Percentiles rank a stretch among this genome's conserved stretches.
Conservation (phyloP, 2,329 filamentous ascomycete species). For the Diaporthe amygdali region DNA sequence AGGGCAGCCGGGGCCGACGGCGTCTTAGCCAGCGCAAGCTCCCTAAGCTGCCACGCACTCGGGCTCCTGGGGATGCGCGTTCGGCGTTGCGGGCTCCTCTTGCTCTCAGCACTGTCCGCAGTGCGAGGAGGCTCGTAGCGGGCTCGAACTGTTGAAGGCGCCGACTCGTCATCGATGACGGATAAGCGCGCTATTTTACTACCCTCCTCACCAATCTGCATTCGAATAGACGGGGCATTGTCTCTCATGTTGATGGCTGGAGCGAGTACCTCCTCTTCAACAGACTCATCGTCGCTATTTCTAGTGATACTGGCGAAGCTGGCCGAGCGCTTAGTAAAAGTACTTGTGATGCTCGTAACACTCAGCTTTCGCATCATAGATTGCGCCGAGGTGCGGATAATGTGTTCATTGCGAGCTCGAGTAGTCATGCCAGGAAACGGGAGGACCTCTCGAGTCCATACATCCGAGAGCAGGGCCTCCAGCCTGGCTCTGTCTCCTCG, state of each 20-base stretch:
- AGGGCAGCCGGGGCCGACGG: constrained; percentile 20
- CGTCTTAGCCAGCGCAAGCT: not conserved
- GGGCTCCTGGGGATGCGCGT: constrained; percentile 23
- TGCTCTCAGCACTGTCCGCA: not conserved
- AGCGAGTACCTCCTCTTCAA: not conserved
- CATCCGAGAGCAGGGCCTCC: constrained; percentile 74
- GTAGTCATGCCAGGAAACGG: constrained; percentile 83
- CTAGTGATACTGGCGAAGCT: constrained; percentile 51
- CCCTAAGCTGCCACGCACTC: constrained; percentile 21
- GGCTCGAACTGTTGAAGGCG: constrained; percentile 6
- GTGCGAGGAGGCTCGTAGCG: not conserved
- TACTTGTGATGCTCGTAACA: constrained; percentile 77
- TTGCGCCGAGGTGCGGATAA: constrained; percentile 79
- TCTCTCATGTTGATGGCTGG: not conserved
- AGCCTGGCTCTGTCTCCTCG: constrained; percentile 78
- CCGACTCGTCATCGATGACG: constrained; percentile 21
- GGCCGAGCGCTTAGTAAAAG: constrained; percentile 74
- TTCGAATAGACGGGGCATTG: not conserved
- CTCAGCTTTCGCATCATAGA: constrained; percentile 89
- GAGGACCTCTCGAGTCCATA: constrained; percentile 83
- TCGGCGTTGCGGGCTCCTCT: not conserved
- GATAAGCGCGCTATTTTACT: not conserved
- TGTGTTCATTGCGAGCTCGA: constrained; percentile 69
- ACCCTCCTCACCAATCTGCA: not conserved
- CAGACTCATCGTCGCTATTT: constrained; percentile 36